A percentile compares a stretch with the other conserved stretches of the same genome.
phyloP scores from a whole-genome alignment of 1,284 basidiomycete species.

The Pisolithus thermaeus region DNA sequence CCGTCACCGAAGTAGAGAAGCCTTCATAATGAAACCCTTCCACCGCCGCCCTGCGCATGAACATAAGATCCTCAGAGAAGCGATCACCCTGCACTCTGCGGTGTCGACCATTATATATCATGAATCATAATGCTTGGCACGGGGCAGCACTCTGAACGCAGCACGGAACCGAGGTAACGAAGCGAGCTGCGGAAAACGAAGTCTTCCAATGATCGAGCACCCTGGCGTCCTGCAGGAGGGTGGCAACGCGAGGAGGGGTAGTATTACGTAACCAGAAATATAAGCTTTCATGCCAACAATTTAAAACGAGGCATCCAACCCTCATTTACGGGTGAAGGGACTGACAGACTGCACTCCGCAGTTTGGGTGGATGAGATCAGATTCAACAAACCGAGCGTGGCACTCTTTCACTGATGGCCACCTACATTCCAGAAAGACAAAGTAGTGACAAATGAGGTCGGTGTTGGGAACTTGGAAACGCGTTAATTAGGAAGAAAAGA shows the following conservation, averaged over 20 bases:
- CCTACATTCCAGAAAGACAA: neutral
- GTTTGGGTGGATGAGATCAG: constrained; percentile 20
- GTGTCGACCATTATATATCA: neutral
- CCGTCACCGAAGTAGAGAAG: neutral
- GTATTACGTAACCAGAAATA: constrained; percentile 16
- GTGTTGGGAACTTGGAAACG: no score
- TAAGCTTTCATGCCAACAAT: constrained; percentile 10
- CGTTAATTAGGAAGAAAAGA: no score
- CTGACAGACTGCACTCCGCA: constrained; percentile 19
- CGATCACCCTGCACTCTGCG: neutral
- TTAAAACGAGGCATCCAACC: constrained; percentile 8
- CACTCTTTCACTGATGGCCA: neutral
- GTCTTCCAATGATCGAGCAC: constrained; percentile 1
- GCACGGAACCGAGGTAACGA: neutral
- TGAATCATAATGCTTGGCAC: neutral
- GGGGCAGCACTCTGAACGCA: neutral
- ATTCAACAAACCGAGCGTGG: neutral
- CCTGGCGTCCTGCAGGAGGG: neutral
- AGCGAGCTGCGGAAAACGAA: neutral
- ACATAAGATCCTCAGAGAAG: neutral
- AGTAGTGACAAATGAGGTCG: neutral
- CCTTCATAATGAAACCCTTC: no score
- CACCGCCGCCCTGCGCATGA: neutral
- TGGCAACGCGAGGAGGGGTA: constrained; percentile 9
- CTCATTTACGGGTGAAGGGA: constrained; percentile 8